Conservation (phyloP, 2,329 filamentous ascomycete species). For the Fusarium sp. region DNA sequence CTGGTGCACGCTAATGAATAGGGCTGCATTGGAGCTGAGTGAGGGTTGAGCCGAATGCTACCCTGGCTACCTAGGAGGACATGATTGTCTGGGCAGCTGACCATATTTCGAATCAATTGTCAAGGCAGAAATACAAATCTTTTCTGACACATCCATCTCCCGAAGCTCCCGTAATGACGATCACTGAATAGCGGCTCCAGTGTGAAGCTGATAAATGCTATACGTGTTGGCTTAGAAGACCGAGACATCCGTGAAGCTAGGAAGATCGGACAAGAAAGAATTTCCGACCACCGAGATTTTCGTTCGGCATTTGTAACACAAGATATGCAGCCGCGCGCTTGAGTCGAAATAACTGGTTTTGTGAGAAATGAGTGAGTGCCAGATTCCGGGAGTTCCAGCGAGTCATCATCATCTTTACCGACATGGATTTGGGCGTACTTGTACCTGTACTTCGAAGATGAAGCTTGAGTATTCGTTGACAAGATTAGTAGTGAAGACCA, state of each 20-base stretch:
- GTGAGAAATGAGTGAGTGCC: conserved; percentile 11
- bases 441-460: conserved; percentile 1
- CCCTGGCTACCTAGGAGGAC: conserved; percentile 9
- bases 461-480: background rate
- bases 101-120: background rate
- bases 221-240: background rate
- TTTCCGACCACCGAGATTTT: conserved; percentile 26
- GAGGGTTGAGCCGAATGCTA: conserved; percentile 20
- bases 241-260: conserved; percentile 22
- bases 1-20: conserved; percentile 12
- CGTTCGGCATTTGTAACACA: conserved; percentile 28
- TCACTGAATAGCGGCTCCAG: background rate
- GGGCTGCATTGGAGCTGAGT: conserved; percentile 25
- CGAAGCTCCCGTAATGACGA: conserved; percentile 22
- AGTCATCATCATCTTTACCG: background rate
- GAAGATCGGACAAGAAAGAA: conserved; percentile 16
- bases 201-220: conserved; percentile 4
- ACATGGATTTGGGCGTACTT: too few species aligned
- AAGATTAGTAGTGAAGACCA: background rate
- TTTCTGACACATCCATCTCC: conserved; percentile 4
- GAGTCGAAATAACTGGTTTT: conserved; percentile 2
- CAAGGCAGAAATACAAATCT: conserved; percentile 12
- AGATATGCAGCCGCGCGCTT: conserved; percentile 37
- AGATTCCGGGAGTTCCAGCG: conserved; percentile 3
- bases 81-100: conserved; percentile 19